A percentile compares a stretch with the other conserved stretches of the same genome.
Evolutionary conservation across 805 yeast species (phyloP).

Genomic region (Ogataea pini): DNA sequence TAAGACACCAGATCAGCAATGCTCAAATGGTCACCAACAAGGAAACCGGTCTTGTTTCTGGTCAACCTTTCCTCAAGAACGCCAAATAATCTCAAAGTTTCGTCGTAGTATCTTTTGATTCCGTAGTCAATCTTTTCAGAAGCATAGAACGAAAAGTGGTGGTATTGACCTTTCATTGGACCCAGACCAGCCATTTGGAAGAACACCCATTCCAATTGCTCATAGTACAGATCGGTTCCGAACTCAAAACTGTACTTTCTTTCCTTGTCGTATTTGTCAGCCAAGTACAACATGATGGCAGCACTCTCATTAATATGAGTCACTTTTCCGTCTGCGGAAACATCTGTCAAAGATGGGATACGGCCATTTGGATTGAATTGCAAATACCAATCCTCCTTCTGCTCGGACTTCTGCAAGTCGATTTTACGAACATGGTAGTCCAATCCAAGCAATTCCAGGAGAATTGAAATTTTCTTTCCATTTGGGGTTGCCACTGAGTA

Average conservation of each 20-base stretch:
- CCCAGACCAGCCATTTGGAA: conserved; percentile 63
- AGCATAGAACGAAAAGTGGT: conserved; percentile 47
- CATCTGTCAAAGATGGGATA: conserved; percentile 55
- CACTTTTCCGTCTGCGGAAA: conserved; percentile 41
- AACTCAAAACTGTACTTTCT: conserved; percentile 44
- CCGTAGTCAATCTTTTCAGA: conserved; percentile 56
- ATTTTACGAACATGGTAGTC: conserved; percentile 44
- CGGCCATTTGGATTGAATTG: conserved; percentile 63
- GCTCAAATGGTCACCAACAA: conserved; percentile 60
- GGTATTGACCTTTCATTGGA: conserved; percentile 64
- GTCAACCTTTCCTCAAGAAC: conserved; percentile 54
- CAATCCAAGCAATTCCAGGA: conserved; percentile 43
- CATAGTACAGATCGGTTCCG: conserved; percentile 48
- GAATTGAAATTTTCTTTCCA: conserved; percentile 43
- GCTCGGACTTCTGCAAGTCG: conserved; percentile 44
- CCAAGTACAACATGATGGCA: conserved; percentile 59
- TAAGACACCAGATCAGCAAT: conserved; percentile 57
- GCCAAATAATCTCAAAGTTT: conserved; percentile 53
- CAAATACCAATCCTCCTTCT: conserved; percentile 58
- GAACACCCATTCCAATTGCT: conserved; percentile 51
- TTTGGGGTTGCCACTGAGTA: conserved; percentile 48
- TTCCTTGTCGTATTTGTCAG: conserved; percentile 60
- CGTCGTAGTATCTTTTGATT: conserved; percentile 50
- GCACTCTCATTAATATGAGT: conserved; percentile 57
- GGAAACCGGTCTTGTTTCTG: conserved; percentile 49